Percentiles rank a stretch among this genome's conserved stretches.
Conservation (phyloP, 768 basidiomycete species). For the Xerocomellus intermedius region DNA sequence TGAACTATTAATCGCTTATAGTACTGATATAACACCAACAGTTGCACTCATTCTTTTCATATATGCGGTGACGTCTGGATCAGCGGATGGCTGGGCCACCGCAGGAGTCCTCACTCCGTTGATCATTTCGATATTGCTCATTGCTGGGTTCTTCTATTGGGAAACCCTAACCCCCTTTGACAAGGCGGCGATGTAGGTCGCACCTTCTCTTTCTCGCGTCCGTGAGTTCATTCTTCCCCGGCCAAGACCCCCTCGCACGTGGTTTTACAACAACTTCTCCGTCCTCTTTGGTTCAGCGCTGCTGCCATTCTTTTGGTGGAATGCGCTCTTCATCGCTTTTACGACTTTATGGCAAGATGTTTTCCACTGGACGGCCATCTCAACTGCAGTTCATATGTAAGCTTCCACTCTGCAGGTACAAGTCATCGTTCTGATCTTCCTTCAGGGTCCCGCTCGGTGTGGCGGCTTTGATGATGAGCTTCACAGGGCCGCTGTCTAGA, state of each 20-base stretch:
- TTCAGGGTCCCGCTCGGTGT: constrained; percentile 43
- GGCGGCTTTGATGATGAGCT: constrained; percentile 35
- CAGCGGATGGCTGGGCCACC: constrained; percentile 48
- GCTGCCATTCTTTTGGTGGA: constrained; percentile 45
- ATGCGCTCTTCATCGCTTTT: constrained; percentile 32
- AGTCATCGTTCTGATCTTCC: constrained; percentile 1
- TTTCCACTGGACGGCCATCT: constrained; percentile 42
- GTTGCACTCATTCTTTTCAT: constrained; percentile 40
- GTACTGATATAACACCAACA: constrained; percentile 10
- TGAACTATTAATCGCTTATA: background rate
- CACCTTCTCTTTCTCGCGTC: background rate
- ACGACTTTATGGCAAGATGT: constrained; percentile 41
- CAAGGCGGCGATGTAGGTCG: constrained; percentile 42
- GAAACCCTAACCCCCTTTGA: constrained; percentile 41
- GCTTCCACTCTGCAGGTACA: background rate
- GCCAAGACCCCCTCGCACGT: constrained; percentile 40
- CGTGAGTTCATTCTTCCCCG: background rate
- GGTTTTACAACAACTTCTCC: constrained; percentile 42
- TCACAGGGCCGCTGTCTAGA: constrained; percentile 40
- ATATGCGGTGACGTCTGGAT: constrained; percentile 45
- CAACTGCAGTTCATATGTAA: constrained; percentile 40
- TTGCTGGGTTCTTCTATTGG: constrained; percentile 49
- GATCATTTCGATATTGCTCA: constrained; percentile 42
- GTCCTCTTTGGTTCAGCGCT: constrained; percentile 40
- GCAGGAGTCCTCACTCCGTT: constrained; percentile 47